Base-by-base conservation (phyloP, 805 yeast genomes). In the Candida pseudoglaebosa region DNA sequence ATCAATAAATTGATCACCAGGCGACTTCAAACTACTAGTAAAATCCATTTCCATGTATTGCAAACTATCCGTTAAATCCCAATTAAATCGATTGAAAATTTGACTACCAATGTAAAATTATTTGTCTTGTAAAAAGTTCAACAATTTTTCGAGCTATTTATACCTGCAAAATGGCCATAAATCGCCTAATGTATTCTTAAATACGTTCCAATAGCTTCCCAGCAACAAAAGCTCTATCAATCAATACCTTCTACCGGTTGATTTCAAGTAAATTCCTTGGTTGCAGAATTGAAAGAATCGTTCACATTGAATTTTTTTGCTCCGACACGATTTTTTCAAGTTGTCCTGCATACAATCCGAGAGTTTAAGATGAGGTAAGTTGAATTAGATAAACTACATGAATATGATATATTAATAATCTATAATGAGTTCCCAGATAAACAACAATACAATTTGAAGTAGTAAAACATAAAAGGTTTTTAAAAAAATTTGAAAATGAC, bases 1-100 rank as follows among this genome's bases (percentile, higher is more conserved):
- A 34, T 56, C 61, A 22, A 39, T 45, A 30, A 16, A 40, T 5
- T 24, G 29, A 16, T 40, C 22, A 5, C 40, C 37, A 12, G 31
- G 17, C 30, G 29, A 26, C 29, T 26, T 26, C 6, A 26, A 10
- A 26, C 29, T 26, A 26, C 13, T 26, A 22, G 26, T 22, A 15
- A 26, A 26, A 26, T 26, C 29, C 29, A 26, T 26, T 30, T 30
- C 15, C 14, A 22, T 22, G 24, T 8, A 8, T 22, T 7, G 24
- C 10, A 22, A 10, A 8, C n/a, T n/a, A n/a, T n/a, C n/a, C n/a
- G n/a, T n/a, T n/a, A n/a, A n/a, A n/a, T n/a, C n/a, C n/a, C n/a
- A n/a, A n/a, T n/a, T n/a, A n/a, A n/a, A n/a, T n/a, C n/a, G n/a
- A n/a, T n/a, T n/a, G n/a, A n/a, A n/a, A n/a, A n/a, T n/a, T n/a